These are phyloP conservation scores for Colletotrichum lini DNA, from an alignment of 2,329 filamentous ascomycete species.

Conservation along the genomic window DNA sequence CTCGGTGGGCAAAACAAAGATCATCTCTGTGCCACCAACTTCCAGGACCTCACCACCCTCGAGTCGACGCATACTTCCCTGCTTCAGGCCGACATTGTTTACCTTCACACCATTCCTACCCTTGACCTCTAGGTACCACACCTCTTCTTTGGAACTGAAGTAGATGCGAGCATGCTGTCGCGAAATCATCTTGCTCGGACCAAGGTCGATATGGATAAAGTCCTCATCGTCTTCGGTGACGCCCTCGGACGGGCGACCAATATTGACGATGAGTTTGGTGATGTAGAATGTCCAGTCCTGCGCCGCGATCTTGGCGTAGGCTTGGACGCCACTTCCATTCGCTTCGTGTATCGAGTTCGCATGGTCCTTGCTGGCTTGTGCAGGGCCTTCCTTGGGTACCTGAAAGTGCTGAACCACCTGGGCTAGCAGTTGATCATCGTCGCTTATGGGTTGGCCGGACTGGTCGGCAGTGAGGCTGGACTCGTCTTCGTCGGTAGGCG, in stretches of 20 bases:
- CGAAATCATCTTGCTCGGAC: conserved; percentile 86
- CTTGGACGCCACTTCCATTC: conserved; percentile 74
- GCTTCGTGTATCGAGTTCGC: conserved; percentile 75
- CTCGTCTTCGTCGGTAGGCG: conserved; percentile 61
- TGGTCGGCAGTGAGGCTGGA: conserved; percentile 60
- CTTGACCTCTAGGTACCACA: conserved; percentile 89
- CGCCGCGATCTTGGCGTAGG: conserved; percentile 87
- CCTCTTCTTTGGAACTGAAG: conserved; percentile 77
- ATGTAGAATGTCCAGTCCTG: conserved; percentile 90
- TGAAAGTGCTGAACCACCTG: conserved; percentile 68
- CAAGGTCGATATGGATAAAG: conserved; percentile 87
- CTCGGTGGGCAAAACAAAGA: conserved; percentile 92
- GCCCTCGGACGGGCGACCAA: conserved; percentile 77
- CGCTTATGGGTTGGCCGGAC: conserved; percentile 56
- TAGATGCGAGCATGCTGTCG: conserved; percentile 82
- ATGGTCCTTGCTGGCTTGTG: conserved; percentile 74
- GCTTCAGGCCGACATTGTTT: conserved; percentile 80
- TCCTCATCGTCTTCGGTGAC: conserved; percentile 62
- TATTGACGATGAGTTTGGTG: conserved; percentile 80
- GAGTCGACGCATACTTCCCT: conserved; percentile 76
- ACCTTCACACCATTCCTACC: conserved; percentile 93
- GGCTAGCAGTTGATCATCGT: conserved; percentile 70
- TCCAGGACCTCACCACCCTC: conserved; percentile 92
- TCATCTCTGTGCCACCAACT: conserved; percentile 95
- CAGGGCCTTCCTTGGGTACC: conserved; percentile 58